phyloP scores from a whole-genome alignment of 768 basidiomycete genomes.

The Clathrus columnatus region DNA sequence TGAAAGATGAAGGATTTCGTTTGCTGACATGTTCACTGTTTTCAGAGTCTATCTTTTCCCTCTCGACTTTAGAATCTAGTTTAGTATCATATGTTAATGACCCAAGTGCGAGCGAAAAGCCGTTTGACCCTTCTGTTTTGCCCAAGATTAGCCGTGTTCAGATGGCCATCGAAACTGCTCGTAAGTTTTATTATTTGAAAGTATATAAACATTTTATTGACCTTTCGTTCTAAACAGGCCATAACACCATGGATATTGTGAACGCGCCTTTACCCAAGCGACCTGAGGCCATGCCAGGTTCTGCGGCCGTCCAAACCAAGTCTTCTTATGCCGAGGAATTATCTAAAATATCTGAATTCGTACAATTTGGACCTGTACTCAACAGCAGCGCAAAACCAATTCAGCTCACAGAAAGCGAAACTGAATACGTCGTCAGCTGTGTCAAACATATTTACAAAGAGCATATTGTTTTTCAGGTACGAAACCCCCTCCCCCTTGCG shows the following conservation, averaged over 20 bases:
- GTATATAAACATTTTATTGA: neutral
- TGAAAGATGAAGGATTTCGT: slow-evolving; percentile 1
- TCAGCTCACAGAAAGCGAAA: slow-evolving; percentile 92
- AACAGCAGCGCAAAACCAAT: slow-evolving; percentile 74
- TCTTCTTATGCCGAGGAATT: slow-evolving; percentile 85
- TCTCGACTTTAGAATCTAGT: slow-evolving; percentile 83
- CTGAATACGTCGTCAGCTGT: slow-evolving; percentile 93
- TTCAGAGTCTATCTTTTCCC: slow-evolving; percentile 87
- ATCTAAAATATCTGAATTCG: slow-evolving; percentile 77
- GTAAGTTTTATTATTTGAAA: slow-evolving; percentile 39
- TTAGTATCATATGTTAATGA: slow-evolving; percentile 93
- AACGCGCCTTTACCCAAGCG: slow-evolving; percentile 43
- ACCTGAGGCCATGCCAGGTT: slow-evolving; percentile 33
- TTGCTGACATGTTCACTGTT: slow-evolving; percentile 4
- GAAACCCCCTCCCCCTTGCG: slow-evolving; percentile 15
- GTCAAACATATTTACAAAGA: slow-evolving; percentile 97
- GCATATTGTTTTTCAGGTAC: slow-evolving; percentile 93
- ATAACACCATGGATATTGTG: slow-evolving; percentile 80
- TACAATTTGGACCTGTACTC: slow-evolving; percentile 74
- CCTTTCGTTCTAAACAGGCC: slow-evolving; percentile 37
- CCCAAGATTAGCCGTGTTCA: slow-evolving; percentile 94
- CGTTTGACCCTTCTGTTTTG: slow-evolving; percentile 77
- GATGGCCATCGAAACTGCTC: slow-evolving; percentile 78
- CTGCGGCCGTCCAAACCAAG: slow-evolving; percentile 78
- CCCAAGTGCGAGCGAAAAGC: slow-evolving; percentile 51